Evolutionary conservation across 768 basidiomycete species (phyloP).

Genomic region (Pleurotus tuoliensis): DNA sequence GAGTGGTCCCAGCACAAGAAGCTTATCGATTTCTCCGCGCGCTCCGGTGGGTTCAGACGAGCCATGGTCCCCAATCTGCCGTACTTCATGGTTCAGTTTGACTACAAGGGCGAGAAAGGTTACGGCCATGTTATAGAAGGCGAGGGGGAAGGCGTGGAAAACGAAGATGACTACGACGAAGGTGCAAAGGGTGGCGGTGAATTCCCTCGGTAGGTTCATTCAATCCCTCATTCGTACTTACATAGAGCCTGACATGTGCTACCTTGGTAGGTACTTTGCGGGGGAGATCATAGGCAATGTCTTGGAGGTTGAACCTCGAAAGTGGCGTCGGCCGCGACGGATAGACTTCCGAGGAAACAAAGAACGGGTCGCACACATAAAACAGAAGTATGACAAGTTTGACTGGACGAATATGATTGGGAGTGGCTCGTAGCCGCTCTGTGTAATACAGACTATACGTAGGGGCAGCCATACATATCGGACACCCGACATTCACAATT

Average conservation of each 20-base stretch:
- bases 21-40: slow-evolving; percentile 85
- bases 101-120: slow-evolving; percentile 95
- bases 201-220: slow-evolving; percentile 68
- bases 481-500: not conserved
- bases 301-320: slow-evolving; percentile 79
- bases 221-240: slow-evolving; percentile 11
- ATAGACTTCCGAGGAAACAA: slow-evolving; percentile 69
- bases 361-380: slow-evolving; percentile 66
- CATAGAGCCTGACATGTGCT: slow-evolving; percentile 4
- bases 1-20: slow-evolving; percentile 99
- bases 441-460: slow-evolving; percentile 2
- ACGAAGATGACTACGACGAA: slow-evolving; percentile 67
- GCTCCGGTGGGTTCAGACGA: slow-evolving; percentile 91
- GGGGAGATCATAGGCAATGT: slow-evolving; percentile 92
- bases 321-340: slow-evolving; percentile 78
- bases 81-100: slow-evolving; percentile 99
- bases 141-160: slow-evolving; percentile 57
- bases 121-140: slow-evolving; percentile 99
- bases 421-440: slow-evolving; percentile 2
- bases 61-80: slow-evolving; percentile 96
- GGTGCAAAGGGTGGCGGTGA: slow-evolving; percentile 90
- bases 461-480: not conserved
- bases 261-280: slow-evolving; percentile 74
- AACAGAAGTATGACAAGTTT: slow-evolving; percentile 69
- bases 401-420: slow-evolving; percentile 82